Base-by-base conservation (phyloP, 2,329 filamentous ascomycete species). In the Colletotrichum sp. region DNA sequence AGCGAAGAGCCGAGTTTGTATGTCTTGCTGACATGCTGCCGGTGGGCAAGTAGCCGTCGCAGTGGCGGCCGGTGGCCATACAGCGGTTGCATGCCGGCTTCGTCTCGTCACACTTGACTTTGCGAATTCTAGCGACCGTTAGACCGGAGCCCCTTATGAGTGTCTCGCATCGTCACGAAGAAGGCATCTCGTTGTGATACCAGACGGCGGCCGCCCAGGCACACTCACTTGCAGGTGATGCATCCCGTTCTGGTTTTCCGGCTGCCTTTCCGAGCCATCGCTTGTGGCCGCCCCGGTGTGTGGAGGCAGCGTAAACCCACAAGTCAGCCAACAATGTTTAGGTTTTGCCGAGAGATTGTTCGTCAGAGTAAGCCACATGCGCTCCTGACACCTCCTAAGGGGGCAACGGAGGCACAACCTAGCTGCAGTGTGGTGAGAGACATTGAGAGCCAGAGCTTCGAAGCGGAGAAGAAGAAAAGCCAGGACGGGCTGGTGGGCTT, bases 81-180 rank as follows among this genome's bases (percentile, higher is more conserved):
- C 90, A 92, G 72, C 89, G 87, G 44, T 86, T 81, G 78, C 90
- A 92, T 55, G 81, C 83, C 2, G 90, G 90, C 71, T 89, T 90
- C 10, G 81, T 83, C 81, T 91, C 90, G 77, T 91, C 90, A 80
- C 90, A 92, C 81, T 91, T 91, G 69, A 91, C 86, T 73, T 89
- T 88, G 68, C 89, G 88, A 63, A 89, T 86, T 82, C 89, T 90
- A 69, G 30, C 12, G 8, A 44, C 28, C 13, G 13, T 36, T 44
- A 28, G n/a, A 69, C n/a, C n/a, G 44, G 44, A 52, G 44, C n/a
- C n/a, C 44, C n/a, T 13, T 52, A 13, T 4, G 12, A 52, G 44
- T 52, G n/a, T 52, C 44, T 52, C 6, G 44, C 44, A 52, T 22
- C 44, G 44, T 52, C 44, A 52, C 6, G 28, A n/a, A 30, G 28